Evolutionary conservation across 208 protist genomes (phyloP).

Genomic region (Crithidia fasciculata): DNA sequence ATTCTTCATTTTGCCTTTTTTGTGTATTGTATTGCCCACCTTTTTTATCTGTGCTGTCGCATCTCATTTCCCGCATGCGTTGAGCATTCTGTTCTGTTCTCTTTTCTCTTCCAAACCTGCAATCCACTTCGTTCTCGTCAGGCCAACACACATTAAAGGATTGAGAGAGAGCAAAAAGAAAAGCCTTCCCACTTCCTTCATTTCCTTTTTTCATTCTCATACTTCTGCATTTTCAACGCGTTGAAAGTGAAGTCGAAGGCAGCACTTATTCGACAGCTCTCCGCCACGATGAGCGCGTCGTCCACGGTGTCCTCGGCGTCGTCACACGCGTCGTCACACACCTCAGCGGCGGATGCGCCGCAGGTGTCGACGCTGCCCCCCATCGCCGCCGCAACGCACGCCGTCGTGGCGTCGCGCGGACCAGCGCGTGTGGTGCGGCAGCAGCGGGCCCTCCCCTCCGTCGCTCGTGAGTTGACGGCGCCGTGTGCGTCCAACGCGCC

Average conservation of each 20-base stretch:
- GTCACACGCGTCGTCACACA: conserved; percentile 7
- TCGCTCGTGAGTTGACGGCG: conserved; percentile 13
- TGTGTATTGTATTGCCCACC: too few relatives aligned
- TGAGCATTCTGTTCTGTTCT: too few relatives aligned
- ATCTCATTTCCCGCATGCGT: too few relatives aligned
- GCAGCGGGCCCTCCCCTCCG: conserved; percentile 21
- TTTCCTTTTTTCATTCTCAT: background rate
- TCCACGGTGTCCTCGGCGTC: background rate
- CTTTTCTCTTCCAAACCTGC: too few relatives aligned
- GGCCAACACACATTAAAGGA: too few relatives aligned
- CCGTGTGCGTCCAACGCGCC: conserved; percentile 16
- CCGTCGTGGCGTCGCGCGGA: background rate
- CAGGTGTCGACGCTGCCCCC: conserved; percentile 14
- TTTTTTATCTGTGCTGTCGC: too few relatives aligned
- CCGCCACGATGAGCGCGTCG: conserved; percentile 32
- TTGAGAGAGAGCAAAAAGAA: background rate
- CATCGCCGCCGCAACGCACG: conserved; percentile 1
- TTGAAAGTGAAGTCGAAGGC: conserved; percentile 30
- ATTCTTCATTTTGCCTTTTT: too few relatives aligned
- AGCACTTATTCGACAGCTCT: conserved; percentile 30
- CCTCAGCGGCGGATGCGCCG: conserved; percentile 6
- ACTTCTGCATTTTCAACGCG: too few relatives aligned
- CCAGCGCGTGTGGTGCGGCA: conserved; percentile 26
- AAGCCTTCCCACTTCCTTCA: conserved; percentile 7
- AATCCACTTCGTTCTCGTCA: too few relatives aligned